Conservation (phyloP, 345 rosid genomes). For the Isatis tinctoria region DNA sequence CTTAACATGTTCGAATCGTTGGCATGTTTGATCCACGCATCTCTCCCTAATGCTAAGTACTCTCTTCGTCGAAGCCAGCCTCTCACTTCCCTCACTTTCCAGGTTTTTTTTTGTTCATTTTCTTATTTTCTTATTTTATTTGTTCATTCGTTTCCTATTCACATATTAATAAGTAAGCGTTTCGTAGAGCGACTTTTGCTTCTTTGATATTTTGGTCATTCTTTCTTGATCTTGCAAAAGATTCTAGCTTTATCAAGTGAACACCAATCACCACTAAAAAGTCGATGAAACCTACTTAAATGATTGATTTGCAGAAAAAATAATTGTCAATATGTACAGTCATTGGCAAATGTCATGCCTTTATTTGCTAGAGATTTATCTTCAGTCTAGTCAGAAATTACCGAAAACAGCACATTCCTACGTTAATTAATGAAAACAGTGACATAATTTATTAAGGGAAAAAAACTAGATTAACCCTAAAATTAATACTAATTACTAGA, state of each 20-base stretch:
- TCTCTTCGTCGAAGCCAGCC: slow-evolving; percentile 33
- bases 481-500: too few species aligned
- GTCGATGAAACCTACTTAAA: background rate
- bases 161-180: slow-evolving; percentile 17
- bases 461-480: too few species aligned
- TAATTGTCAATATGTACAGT: background rate
- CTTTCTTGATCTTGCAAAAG: slow-evolving; percentile 14
- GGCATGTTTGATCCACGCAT: slow-evolving; percentile 66
- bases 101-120: slow-evolving; percentile 32
- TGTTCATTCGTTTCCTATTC: background rate
- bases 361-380: background rate
- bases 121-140: background rate
- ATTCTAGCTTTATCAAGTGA: slow-evolving; percentile 19
- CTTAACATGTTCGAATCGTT: slow-evolving; percentile 75
- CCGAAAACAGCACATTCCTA: background rate
- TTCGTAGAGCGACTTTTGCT: background rate
- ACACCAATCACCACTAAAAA: slow-evolving; percentile 17
- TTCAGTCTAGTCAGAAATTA: background rate
- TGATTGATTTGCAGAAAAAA: background rate
- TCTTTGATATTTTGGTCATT: background rate
- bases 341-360: background rate
- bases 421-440: background rate
- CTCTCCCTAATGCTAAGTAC: slow-evolving; percentile 60
- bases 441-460: too few species aligned
- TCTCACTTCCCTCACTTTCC: slow-evolving; percentile 56